Base-by-base conservation (phyloP, 2,329 filamentous ascomycete genomes). In the Lachnellula cervina region DNA sequence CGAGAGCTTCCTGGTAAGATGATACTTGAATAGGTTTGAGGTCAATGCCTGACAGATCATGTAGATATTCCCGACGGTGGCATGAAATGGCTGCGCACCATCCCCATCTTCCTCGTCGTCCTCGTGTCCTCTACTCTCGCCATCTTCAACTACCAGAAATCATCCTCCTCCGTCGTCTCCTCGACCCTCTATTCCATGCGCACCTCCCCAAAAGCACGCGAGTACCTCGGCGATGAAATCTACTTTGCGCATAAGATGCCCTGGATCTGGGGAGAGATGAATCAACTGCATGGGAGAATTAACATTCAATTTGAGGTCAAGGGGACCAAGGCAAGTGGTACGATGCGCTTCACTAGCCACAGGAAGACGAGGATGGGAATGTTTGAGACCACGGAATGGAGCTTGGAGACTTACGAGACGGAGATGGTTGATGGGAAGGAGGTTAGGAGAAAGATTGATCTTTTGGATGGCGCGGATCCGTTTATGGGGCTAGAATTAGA, bases 111-210 rank as follows among this genome's bases (percentile, higher is more conserved):
- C 80, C 70, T 87, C 52, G 73, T 81, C 60, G 77, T 90, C 60
- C 83, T 96, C 64, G 81, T 82, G 49, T 78, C 80, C 54, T 87
- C 86, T 63, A 86, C 86, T 62, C 76, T 95, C 58, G 90, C 88
- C 64, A 97, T 99, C 73, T 97, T 99, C 87, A 99, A 99, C 81
- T 97, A 99, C 82, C 93, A 99, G 73, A 97, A 97, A 73, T 84
- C 86, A 55, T 90, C 89, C n/a, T 90, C 86, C 25, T 89, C 88
- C 53, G 82, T 93, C 32, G 89, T 97, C n/a, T 84, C 84, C 54
- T 90, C 88, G 54, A 94, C 91, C 4, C 82, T 99, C 28, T 99
- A 97, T 78, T 89, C 93, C 1, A 81, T 99, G 61, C 89, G 94
- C 61, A 95, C 89, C 2, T 90, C 87, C 55, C 76, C 82, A 2